A percentile compares a stretch with the other conserved stretches of the same genome.
Conservation (phyloP, 441 rosid species). For the Euphorbia neoarborescens region DNA sequence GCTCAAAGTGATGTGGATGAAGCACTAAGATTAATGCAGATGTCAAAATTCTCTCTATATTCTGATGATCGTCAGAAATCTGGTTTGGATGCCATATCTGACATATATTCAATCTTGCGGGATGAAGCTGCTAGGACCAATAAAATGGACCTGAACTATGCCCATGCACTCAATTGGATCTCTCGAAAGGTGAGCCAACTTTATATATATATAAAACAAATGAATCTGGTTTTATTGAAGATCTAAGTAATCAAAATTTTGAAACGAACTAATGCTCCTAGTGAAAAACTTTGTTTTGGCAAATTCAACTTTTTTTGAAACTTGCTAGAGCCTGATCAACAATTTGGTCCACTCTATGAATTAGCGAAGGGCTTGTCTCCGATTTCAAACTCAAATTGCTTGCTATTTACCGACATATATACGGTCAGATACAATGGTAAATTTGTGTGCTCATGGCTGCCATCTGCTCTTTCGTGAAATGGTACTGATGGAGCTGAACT, state of each 20-base stretch:
- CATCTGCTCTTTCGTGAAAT: no score
- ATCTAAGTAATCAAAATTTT: background rate
- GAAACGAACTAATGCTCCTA: background rate
- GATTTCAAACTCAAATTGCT: background rate
- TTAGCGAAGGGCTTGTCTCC: background rate
- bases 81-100: slow-evolving; percentile 96
- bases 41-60: slow-evolving; percentile 97
- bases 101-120: slow-evolving; percentile 86
- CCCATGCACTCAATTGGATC: slow-evolving; percentile 93
- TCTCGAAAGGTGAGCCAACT: slow-evolving; percentile 73
- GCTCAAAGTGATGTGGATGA: slow-evolving; percentile 98
- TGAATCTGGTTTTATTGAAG: slow-evolving; percentile 9
- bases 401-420: background rate
- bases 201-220: no score
- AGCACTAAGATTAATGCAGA: slow-evolving; percentile 92
- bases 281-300: background rate
- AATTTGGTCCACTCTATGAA: background rate
- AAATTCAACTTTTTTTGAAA: background rate
- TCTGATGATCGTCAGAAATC: slow-evolving; percentile 83
- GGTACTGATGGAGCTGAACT: no score
- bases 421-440: background rate
- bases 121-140: slow-evolving; percentile 95
- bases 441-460: no score
- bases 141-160: slow-evolving; percentile 71
- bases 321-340: background rate